Conservation (phyloP, 106 monocot species). For the Dendrobium chrysotoxum region DNA sequence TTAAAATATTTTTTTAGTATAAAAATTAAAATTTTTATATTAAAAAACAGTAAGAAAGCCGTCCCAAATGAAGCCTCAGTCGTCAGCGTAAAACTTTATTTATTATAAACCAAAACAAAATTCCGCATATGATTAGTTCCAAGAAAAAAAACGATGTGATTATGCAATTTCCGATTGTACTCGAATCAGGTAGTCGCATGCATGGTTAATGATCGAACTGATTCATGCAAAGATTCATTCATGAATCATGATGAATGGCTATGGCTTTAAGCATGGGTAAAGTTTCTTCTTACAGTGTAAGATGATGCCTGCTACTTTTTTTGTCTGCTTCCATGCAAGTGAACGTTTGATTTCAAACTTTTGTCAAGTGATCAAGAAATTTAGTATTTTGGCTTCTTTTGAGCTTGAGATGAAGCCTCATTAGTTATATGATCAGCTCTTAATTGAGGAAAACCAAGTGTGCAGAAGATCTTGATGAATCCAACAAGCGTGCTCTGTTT, state of each 20-base stretch:
- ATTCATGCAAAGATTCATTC: no score
- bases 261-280: slow-evolving; percentile 4
- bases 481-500: neutral
- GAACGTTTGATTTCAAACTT: neutral
- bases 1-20: no score
- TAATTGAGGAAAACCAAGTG: neutral
- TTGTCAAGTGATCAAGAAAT: neutral
- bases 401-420: no score
- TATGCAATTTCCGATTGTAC: neutral
- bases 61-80: no score
- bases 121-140: neutral
- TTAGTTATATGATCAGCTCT: no score
- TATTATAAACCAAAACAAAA: neutral
- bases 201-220: no score
- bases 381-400: neutral
- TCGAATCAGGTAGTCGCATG: neutral
- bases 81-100: neutral
- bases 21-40: no score
- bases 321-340: neutral
- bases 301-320: neutral
- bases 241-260: neutral
- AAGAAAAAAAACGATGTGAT: neutral
- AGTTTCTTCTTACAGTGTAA: neutral
- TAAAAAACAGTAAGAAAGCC: no score
- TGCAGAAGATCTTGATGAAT: neutral